Conservation (phyloP, 2,329 filamentous ascomycete species). For the Salinomyces thailandicus region DNA sequence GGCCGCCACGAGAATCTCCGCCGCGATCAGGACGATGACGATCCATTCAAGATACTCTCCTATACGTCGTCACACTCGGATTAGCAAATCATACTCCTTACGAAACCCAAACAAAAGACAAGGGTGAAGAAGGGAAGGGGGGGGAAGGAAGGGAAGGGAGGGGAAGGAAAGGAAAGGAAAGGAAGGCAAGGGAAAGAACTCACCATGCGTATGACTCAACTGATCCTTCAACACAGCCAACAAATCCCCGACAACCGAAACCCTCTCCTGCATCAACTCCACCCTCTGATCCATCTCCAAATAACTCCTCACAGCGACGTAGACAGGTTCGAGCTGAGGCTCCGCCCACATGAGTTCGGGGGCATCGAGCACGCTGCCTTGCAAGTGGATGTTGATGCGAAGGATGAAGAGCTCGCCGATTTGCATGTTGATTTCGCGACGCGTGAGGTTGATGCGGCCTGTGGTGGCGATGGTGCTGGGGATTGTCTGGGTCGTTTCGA, state of each 20-base stretch:
- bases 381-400: constrained; percentile 94
- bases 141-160: background rate
- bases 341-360: constrained; percentile 98
- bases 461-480: constrained; percentile 86
- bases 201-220: constrained; percentile 82
- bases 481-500: constrained; percentile 85
- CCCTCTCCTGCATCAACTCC: constrained; percentile 71
- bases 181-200: constrained; percentile 28
- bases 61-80: constrained; percentile 5
- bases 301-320: constrained; percentile 89
- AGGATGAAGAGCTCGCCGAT: constrained; percentile 97
- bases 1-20: constrained; percentile 74
- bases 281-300: constrained; percentile 97
- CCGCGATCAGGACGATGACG: constrained; percentile 89
- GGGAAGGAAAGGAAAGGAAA: background rate
- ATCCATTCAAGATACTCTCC: constrained; percentile 44
- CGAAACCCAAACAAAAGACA: no score
- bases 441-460: constrained; percentile 79
- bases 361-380: constrained; percentile 90
- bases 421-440: constrained; percentile 96
- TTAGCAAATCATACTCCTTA: background rate
- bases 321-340: constrained; percentile 90
- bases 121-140: constrained; percentile 27
- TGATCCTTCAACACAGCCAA: constrained; percentile 91
- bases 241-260: constrained; percentile 89